Evolutionary conservation across 2,329 filamentous ascomycete genomes (phyloP).

Genomic region (Hypoxylon sp.): DNA sequence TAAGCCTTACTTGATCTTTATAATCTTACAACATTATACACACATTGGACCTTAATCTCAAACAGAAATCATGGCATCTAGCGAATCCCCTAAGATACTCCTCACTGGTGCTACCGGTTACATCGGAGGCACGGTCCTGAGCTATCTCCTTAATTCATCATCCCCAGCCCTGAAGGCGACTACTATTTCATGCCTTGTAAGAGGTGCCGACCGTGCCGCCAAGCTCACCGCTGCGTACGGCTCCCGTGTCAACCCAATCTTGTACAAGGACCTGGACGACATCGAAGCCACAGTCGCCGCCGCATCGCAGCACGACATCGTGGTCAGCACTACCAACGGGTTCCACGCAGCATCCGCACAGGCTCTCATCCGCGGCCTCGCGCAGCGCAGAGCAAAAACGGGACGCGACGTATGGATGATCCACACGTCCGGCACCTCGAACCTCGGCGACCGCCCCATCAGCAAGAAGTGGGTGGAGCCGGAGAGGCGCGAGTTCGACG

Average conservation of each 20-base stretch:
- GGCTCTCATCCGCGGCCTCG: conserved; percentile 62
- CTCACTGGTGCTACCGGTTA: conserved; percentile 50
- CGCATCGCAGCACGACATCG: conserved; percentile 51
- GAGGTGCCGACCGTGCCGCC: conserved; percentile 44
- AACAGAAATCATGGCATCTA: conserved; percentile 37
- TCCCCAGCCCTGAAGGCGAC: conserved; percentile 24
- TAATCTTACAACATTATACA: neutral
- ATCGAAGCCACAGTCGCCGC: conserved; percentile 40
- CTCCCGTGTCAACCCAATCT: conserved; percentile 42
- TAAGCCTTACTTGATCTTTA: neutral
- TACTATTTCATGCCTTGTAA: conserved; percentile 46
- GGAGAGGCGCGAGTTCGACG: conserved; percentile 55
- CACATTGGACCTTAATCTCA: neutral
- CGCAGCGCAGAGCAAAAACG: conserved; percentile 53
- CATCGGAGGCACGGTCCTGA: conserved; percentile 48
- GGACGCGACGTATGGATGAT: conserved; percentile 58
- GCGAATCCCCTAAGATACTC: conserved; percentile 41
- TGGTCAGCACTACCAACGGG: conserved; percentile 61
- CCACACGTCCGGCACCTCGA: conserved; percentile 62
- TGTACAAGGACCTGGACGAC: conserved; percentile 48
- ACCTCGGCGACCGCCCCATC: conserved; percentile 60
- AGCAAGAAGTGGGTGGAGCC: conserved; percentile 47
- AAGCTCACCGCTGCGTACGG: conserved; percentile 44
- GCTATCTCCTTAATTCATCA: conserved; percentile 40
- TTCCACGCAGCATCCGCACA: conserved; percentile 57